Conservation (phyloP, 176 grass and related monocot genomes). For the Cocos nucifera region DNA sequence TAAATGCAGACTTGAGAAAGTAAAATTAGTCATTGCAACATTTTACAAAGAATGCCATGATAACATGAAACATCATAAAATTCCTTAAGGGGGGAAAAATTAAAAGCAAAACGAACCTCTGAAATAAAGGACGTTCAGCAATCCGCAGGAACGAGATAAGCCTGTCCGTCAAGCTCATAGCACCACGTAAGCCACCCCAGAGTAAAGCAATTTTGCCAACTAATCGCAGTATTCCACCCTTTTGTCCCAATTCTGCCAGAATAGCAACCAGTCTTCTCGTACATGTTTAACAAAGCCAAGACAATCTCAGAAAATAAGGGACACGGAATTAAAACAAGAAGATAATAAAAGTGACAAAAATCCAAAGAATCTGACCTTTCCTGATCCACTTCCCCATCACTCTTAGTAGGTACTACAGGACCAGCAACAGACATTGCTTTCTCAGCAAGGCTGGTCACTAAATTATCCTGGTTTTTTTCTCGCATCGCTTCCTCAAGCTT, state of each 20-base stretch:
- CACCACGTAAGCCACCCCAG: constrained; percentile 94
- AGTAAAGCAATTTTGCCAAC: constrained; percentile 87
- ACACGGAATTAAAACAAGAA: constrained; percentile 7
- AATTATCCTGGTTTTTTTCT: constrained; percentile 49
- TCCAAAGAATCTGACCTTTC: constrained; percentile 45
- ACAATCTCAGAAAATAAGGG: constrained; percentile 7
- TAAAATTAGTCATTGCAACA: too few relatives aligned
- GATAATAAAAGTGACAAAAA: not conserved
- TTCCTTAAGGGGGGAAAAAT: not conserved
- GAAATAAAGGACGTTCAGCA: constrained; percentile 66
- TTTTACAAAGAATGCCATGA: too few relatives aligned
- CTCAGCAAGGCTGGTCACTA: constrained; percentile 75
- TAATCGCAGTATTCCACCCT: constrained; percentile 73
- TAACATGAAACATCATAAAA: too few relatives aligned
- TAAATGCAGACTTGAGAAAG: too few relatives aligned
- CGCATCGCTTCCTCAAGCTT: constrained; percentile 35
- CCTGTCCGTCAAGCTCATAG: constrained; percentile 80
- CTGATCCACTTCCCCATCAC: constrained; percentile 76
- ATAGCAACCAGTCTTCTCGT: constrained; percentile 69
- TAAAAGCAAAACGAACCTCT: constrained; percentile 47
- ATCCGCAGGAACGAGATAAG: constrained; percentile 89
- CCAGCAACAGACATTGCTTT: constrained; percentile 91
- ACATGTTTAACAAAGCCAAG: constrained; percentile 23
- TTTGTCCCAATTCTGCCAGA: constrained; percentile 92
- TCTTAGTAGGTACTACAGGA: constrained; percentile 77